Percentiles rank a stretch among this genome's conserved stretches.
Evolutionary conservation across 1,139 yeast species (phyloP).

Genomic region (Meyerozyma carpophila): DNA sequence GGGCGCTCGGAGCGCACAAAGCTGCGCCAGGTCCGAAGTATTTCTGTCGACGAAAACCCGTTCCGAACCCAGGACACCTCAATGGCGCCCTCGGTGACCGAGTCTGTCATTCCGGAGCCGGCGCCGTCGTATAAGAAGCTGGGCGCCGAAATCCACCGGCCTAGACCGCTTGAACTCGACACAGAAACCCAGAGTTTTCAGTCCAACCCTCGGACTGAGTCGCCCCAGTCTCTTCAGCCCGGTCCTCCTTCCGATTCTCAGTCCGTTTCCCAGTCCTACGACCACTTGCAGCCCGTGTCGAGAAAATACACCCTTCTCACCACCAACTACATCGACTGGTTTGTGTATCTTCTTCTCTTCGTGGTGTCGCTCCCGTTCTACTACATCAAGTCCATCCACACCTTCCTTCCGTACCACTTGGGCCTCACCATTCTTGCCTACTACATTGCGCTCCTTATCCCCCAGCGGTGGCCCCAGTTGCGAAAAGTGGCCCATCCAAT

Average conservation of each 20-base stretch:
- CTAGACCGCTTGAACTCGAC: not conserved
- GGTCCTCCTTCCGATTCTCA: no score
- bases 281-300: constrained; percentile 9
- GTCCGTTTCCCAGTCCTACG: not conserved
- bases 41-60: constrained; percentile 4
- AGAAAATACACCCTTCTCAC: constrained; percentile 33
- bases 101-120: constrained; percentile 8
- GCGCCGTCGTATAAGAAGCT: constrained; percentile 7
- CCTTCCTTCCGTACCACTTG: constrained; percentile 59
- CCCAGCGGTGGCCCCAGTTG: constrained; percentile 40
- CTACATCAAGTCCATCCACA: constrained; percentile 38
- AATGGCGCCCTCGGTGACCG: not conserved
- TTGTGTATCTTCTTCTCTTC: constrained; percentile 41
- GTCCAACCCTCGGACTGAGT: not conserved
- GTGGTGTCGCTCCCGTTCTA: constrained; percentile 54
- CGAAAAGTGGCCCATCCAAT: constrained; percentile 66
- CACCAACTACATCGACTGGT: constrained; percentile 50
- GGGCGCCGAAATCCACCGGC: not conserved
- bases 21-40: constrained; percentile 1
- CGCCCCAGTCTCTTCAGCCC: no score
- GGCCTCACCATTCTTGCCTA: constrained; percentile 55
- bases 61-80: not conserved
- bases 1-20: constrained; percentile 2
- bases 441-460: constrained; percentile 46
- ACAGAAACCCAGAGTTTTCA: no score